These are phyloP conservation scores for Xylariomycetidae sp. DNA, from an alignment of 2,329 filamentous ascomycete species.

Conservation along the genomic window DNA sequence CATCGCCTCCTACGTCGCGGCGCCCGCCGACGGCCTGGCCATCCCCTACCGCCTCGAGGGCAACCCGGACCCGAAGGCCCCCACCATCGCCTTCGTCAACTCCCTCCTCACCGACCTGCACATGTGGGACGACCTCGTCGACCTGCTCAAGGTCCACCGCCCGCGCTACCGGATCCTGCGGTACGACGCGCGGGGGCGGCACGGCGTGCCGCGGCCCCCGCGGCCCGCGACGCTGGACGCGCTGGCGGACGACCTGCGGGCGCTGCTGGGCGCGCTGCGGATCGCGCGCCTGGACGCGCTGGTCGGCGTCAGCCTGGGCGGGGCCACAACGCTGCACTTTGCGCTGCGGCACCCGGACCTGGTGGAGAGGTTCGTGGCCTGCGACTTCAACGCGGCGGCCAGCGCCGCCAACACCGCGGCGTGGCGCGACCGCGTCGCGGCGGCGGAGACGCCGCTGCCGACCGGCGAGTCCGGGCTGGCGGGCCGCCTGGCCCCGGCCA, in stretches of 20 bases:
- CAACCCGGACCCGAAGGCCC: slow-evolving; percentile 57
- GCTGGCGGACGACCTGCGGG: slow-evolving; percentile 61
- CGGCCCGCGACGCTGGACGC: slow-evolving; percentile 54
- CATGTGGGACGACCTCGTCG: slow-evolving; percentile 76
- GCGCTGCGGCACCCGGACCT: slow-evolving; percentile 75
- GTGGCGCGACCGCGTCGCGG: slow-evolving; percentile 69
- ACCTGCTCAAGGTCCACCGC: slow-evolving; percentile 51
- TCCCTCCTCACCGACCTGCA: slow-evolving; percentile 70
- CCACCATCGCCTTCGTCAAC: slow-evolving; percentile 70
- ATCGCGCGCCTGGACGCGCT: slow-evolving; percentile 60
- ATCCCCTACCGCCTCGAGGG: slow-evolving; percentile 75
- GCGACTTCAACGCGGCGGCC: slow-evolving; percentile 71
- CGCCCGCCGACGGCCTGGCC: slow-evolving; percentile 55
- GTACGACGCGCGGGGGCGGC: slow-evolving; percentile 70
- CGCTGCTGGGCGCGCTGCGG: slow-evolving; percentile 62
- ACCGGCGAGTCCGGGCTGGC: slow-evolving; percentile 53
- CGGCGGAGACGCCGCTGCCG: slow-evolving; percentile 50
- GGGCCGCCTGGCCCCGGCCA: slow-evolving; percentile 62
- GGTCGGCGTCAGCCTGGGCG: slow-evolving; percentile 75
- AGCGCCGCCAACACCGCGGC: slow-evolving; percentile 69
- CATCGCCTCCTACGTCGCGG: slow-evolving; percentile 55
- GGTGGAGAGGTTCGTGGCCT: slow-evolving; percentile 75
- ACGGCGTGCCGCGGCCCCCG: slow-evolving; percentile 40
- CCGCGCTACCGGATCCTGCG: slow-evolving; percentile 67
- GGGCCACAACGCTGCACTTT: slow-evolving; percentile 69